Percentiles rank a stretch among this genome's conserved stretches.
Conservation (phyloP, 2,329 filamentous ascomycete genomes). For the Neofusicoccum sp. region DNA sequence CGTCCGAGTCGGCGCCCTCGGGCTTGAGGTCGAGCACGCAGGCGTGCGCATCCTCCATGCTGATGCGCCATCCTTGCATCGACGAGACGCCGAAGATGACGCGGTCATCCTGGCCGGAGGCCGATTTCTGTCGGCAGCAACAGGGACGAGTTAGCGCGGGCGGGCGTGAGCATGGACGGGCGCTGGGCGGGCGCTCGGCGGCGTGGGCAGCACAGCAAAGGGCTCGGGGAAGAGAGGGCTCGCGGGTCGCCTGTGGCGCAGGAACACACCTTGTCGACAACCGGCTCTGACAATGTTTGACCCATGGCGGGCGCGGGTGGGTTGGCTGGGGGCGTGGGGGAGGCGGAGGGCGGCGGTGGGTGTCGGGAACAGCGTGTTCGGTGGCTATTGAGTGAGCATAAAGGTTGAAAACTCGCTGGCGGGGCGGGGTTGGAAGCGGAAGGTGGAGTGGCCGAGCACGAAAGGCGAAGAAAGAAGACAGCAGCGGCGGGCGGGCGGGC, state of each 20-base stretch:
- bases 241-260: slow-evolving; percentile 26
- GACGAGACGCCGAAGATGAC: slow-evolving; percentile 92
- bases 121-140: slow-evolving; percentile 67
- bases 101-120: slow-evolving; percentile 88
- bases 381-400: slow-evolving; percentile 21
- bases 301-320: slow-evolving; percentile 64
- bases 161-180: slow-evolving; percentile 3
- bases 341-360: slow-evolving; percentile 19
- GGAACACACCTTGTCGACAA: slow-evolving; percentile 86
- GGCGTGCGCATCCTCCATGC: slow-evolving; percentile 97
- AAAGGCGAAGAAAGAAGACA: slow-evolving; percentile 1
- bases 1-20: slow-evolving; percentile 54
- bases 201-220: not conserved
- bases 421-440: slow-evolving; percentile 18
- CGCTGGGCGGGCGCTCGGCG: not conserved
- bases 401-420: slow-evolving; percentile 22
- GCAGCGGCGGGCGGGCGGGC: not conserved
- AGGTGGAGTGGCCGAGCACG: slow-evolving; percentile 19
- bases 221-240: not conserved
- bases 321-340: not conserved
- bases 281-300: slow-evolving; percentile 98
- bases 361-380: slow-evolving; percentile 18
- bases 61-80: slow-evolving; percentile 99
- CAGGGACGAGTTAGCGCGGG: slow-evolving; percentile 7
- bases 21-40: slow-evolving; percentile 83